Percentiles rank a stretch among this genome's conserved stretches.
Conservation (phyloP, 2,329 filamentous ascomycete genomes). For the Aspergillus sp. region DNA sequence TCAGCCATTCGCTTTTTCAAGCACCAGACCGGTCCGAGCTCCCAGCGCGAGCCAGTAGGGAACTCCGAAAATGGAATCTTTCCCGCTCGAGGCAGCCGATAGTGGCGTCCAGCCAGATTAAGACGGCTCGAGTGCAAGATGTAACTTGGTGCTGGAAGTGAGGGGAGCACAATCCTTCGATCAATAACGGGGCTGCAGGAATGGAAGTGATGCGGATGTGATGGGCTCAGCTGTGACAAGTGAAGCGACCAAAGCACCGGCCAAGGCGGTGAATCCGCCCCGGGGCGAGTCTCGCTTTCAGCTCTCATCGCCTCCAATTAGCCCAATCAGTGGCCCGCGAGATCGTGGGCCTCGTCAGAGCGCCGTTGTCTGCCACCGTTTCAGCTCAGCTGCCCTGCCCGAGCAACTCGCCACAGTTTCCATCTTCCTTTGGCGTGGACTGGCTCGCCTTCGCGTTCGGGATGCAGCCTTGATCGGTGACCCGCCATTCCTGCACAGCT, state of each 20-base stretch:
- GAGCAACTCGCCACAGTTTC: not conserved
- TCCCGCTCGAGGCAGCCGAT: not conserved
- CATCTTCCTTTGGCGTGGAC: not conserved
- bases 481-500: slow-evolving; percentile 7
- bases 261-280: not conserved
- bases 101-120: not conserved
- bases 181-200: slow-evolving; percentile 3
- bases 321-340: not conserved
- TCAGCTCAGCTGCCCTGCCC: slow-evolving; percentile 4
- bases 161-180: not conserved
- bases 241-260: slow-evolving; percentile 1
- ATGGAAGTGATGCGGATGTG: not conserved
- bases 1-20: not conserved
- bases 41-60: not conserved
- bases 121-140: not conserved
- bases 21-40: not conserved
- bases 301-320: not conserved
- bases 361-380: not conserved
- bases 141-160: not conserved
- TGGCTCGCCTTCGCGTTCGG: not conserved
- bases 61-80: not conserved
- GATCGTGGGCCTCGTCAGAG: not conserved
- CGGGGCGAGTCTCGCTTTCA: not conserved
- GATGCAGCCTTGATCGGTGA: slow-evolving; percentile 1
- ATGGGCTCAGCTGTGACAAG: not conserved